A percentile compares a stretch with the other conserved stretches of the same genome.
phyloP scores from a whole-genome alignment of 768 basidiomycete genomes.

The Cantharellus anzutake region DNA sequence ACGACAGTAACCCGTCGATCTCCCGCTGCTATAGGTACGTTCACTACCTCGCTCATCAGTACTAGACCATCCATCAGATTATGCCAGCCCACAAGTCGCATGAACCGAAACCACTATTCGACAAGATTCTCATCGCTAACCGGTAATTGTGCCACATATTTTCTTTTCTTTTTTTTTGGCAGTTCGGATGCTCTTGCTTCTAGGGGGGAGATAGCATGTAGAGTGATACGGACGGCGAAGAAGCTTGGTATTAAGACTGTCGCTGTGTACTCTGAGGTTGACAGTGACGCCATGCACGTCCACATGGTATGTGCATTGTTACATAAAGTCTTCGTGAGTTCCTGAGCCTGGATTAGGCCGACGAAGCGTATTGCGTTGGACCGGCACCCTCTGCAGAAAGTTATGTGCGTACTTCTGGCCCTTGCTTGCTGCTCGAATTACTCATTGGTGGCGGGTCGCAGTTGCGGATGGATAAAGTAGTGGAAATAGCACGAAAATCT shows the following conservation, averaged over 20 bases:
- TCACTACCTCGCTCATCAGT: too few relatives aligned
- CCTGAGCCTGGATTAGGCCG: conserved; percentile 30
- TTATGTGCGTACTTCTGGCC: conserved; percentile 41
- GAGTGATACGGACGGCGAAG: conserved; percentile 78
- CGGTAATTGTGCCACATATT: conserved; percentile 29
- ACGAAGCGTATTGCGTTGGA: conserved; percentile 84
- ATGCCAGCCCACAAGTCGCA: not conserved
- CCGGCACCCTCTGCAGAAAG: conserved; percentile 78
- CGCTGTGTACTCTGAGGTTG: conserved; percentile 80
- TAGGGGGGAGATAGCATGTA: conserved; percentile 91
- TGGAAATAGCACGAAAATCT: conserved; percentile 59
- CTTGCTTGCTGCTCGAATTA: not conserved
- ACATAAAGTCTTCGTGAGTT: not conserved
- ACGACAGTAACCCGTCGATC: too few relatives aligned
- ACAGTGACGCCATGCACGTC: conserved; percentile 66
- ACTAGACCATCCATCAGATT: not conserved
- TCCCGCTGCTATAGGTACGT: too few relatives aligned
- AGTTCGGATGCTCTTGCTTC: not conserved
- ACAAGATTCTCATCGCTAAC: conserved; percentile 87
- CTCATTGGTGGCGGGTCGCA: conserved; percentile 15
- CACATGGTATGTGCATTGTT: conserved; percentile 32
- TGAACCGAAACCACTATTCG: conserved; percentile 31
- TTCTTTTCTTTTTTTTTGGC: not conserved
- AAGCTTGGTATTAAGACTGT: conserved; percentile 83
- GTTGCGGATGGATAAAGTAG: conserved; percentile 77